Base-by-base conservation (phyloP, 1,284 basidiomycete species). In the Pascua guehoae region DNA sequence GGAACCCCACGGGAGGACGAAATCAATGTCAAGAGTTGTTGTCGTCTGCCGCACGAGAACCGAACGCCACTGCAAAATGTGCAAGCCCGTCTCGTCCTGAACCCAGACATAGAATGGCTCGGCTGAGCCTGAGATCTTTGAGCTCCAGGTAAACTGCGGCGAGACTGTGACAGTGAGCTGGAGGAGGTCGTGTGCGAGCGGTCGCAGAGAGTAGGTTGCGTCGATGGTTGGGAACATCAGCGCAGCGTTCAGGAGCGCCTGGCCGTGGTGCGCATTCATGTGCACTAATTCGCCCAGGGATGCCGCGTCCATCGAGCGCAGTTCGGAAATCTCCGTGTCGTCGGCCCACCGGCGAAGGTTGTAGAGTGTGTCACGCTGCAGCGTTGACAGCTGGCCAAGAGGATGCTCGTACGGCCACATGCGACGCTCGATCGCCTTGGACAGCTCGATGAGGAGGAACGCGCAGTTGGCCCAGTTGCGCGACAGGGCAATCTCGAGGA, bases 41-140 rank as follows among this genome's bases (percentile, higher is more conserved):
- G 78, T 88, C n/a, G 81, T 80, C 62, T 85, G 83, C 41, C 87
- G 85, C 63, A 96, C 83, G 24, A 86, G 70, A 38, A 93, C 77
- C 66, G 87, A 86, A 1, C 86, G 80, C 63, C 89, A 83, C 69
- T 96, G 91, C n/a, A 95, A 81, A 66, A 98, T 96, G 42, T 84
- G 83, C 16, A 83, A 68, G 10, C 86, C 88, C 46, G 88, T 83
- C 39, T 88, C 82, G 68, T 95, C 91, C 78, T 98, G 93, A 8
- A 97, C 80, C 95, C 96, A 98, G 49, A 98, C 77, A 85, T 92
- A 96, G 78, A 98, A 97, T 1, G 91, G 88, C 74, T 98, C 91
- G 0, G 81, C 79, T 4, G 79, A 80, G 1, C 88, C 89, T 64
- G 96, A 93, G 5, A 87, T 68, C 71, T 85, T 88, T 37, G 80